Base-by-base conservation (phyloP, 2,329 filamentous ascomycete genomes). In the Monilinia aucupariae region DNA sequence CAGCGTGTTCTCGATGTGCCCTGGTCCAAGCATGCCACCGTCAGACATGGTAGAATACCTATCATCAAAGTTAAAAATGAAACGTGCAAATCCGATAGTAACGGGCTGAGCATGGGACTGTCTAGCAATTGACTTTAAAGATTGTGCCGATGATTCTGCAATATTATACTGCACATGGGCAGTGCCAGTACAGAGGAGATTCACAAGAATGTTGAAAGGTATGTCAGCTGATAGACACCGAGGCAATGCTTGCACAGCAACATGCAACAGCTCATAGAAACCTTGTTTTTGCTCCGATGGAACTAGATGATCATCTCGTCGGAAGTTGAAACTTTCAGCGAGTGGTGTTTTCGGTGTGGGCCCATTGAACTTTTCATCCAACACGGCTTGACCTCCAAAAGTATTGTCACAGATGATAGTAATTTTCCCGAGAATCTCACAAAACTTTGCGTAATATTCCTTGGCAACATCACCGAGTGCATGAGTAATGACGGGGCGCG, bases 11-110 rank as follows among this genome's bases (percentile, higher is more conserved):
- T 99, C 94, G 63, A 99, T 97, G 72, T 99, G 94, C 5, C 88
- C 90, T 41, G 91, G 87, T 0, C 93, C 94, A 30, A 99, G 85
- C 87, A 99, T 94, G 2, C 94, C 94, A 39, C 96, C 94, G 72
- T 99, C 94, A 12, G 92, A 96, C 87, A 97, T 97, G 39, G 94
- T 97, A 0, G 93, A 91, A 75, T 99, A 99, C 30, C 92, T 87
- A 68, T 96, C 92, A 74, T 99, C 96, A 74, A 97, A 99, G 69
- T 94, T 96, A 78, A 99, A 99, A 60, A 99, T 99, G 76, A 97
- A 99, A 32, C 92, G 84, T 45, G 94, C 91, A 76, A 99, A 99
- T 0, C 94, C 93, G 76, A 96, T 96, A 0, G 92, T 96, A 3
- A 99, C 94, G 74, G 94, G 90, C 69, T 99, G 92, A 0, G 94